A percentile compares a stretch with the other conserved stretches of the same genome.
Conservation (phyloP, 2,329 filamentous ascomycete species). For the Colletotrichum liaoningense region DNA sequence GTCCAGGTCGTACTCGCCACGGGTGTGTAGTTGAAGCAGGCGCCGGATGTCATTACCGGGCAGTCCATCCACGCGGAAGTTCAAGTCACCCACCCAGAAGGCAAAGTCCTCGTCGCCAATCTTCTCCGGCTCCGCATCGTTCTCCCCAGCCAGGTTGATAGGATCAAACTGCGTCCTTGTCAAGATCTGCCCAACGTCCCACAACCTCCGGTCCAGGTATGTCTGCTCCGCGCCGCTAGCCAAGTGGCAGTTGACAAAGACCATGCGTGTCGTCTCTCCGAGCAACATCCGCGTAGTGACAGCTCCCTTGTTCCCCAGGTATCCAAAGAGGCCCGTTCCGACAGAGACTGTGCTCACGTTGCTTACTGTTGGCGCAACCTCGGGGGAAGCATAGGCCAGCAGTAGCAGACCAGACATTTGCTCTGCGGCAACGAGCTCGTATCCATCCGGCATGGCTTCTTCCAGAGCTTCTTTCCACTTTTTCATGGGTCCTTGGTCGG, state of each 20-base stretch:
- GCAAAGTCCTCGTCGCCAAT: constrained; percentile 93
- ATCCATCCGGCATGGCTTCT: constrained; percentile 80
- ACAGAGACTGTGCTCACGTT: constrained; percentile 86
- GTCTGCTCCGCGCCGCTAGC: constrained; percentile 85
- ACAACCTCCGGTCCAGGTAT: constrained; percentile 85
- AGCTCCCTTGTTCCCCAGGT: constrained; percentile 96
- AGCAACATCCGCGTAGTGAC: constrained; percentile 84
- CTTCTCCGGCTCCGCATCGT: constrained; percentile 72
- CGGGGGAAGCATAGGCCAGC: constrained; percentile 85
- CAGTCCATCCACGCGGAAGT: constrained; percentile 90
- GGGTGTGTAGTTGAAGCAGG: constrained; percentile 83
- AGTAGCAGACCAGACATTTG: constrained; percentile 89
- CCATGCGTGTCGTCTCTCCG: constrained; percentile 88
- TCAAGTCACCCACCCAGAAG: constrained; percentile 97
- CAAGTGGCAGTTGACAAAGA: constrained; percentile 93
- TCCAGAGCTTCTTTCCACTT: constrained; percentile 86
- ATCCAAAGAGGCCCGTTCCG: constrained; percentile 90
- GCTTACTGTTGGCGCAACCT: constrained; percentile 78
- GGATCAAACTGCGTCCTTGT: constrained; percentile 83
- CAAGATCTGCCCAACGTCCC: constrained; percentile 86
- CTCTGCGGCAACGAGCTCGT: constrained; percentile 80
- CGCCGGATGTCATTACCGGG: constrained; percentile 91
- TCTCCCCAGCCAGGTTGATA: constrained; percentile 72
- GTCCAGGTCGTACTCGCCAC: constrained; percentile 77
- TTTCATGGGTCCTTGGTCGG: constrained; percentile 76